Percentiles rank a stretch among this genome's conserved stretches.
phyloP scores from a whole-genome alignment of 371 early-diverging fungal genomes.

The Funneliformis caledonium region DNA sequence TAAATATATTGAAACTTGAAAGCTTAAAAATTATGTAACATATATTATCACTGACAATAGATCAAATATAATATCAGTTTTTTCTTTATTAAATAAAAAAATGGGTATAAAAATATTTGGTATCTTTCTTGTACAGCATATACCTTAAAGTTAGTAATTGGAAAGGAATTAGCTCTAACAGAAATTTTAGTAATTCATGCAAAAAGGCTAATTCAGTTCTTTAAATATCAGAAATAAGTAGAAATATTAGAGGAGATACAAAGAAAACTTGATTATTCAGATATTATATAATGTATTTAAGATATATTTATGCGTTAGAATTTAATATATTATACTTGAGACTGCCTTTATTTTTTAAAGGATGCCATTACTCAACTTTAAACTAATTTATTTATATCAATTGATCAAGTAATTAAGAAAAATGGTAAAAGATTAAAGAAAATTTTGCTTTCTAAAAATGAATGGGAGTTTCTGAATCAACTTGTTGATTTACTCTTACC shows the following conservation, averaged over 20 bases:
- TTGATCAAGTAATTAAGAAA: background rate
- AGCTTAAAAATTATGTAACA: background rate
- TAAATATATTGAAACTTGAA: background rate
- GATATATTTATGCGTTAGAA: background rate
- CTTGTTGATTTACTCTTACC: background rate
- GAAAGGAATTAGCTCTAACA: background rate
- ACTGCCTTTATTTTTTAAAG: constrained; percentile 16
- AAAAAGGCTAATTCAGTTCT: background rate
- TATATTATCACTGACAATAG: background rate
- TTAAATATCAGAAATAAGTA: background rate
- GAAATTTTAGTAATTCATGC: background rate
- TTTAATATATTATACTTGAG: background rate
- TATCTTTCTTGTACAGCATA: no score
- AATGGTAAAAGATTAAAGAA: background rate
- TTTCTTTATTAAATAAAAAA: constrained; percentile 10
- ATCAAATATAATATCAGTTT: background rate
- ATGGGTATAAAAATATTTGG: background rate
- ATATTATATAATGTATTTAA: background rate
- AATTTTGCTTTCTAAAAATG: background rate
- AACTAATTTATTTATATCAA: constrained; percentile 14
- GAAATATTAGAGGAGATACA: background rate
- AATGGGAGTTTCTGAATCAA: constrained; percentile 5
- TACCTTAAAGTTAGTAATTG: background rate
- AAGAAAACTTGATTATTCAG: background rate
- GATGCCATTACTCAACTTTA: constrained; percentile 12